Evolutionary conservation across 2,329 filamentous ascomycete genomes (phyloP).

Genomic region (Monilinia laxa): DNA sequence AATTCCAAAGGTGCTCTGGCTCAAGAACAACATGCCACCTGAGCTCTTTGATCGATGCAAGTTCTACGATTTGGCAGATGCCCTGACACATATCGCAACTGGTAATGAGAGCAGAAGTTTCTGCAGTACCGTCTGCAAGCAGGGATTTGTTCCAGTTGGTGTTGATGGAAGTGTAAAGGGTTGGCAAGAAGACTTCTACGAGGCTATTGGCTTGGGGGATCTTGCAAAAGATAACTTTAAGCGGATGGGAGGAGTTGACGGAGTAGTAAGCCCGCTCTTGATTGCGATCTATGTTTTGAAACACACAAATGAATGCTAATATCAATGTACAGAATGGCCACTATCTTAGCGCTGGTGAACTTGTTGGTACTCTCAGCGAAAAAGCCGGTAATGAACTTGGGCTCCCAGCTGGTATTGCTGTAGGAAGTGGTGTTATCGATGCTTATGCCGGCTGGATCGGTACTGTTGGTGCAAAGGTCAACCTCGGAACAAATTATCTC

Average conservation of each 20-base stretch:
- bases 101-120: conserved; percentile 89
- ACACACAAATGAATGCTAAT: conserved; percentile 24
- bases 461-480: conserved; percentile 94
- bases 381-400: conserved; percentile 82
- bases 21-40: conserved; percentile 96
- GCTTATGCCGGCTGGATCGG: conserved; percentile 99
- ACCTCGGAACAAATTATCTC: conserved; percentile 66
- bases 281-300: conserved; percentile 39
- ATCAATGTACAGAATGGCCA: conserved; percentile 69
- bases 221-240: conserved; percentile 83
- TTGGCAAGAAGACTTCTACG: conserved; percentile 95
- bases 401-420: conserved; percentile 80
- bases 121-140: conserved; percentile 96
- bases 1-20: conserved; percentile 95
- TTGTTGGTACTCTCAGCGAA: conserved; percentile 81
- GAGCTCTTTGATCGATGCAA: conserved; percentile 91
- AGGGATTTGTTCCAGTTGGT: conserved; percentile 93
- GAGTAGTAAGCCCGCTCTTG: conserved; percentile 71
- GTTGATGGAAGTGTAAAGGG: conserved; percentile 97
- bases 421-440: conserved; percentile 96
- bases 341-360: conserved; percentile 88
- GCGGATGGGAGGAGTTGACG: conserved; percentile 90
- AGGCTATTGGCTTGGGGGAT: conserved; percentile 81
- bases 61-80: conserved; percentile 94
- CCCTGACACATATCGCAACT: conserved; percentile 89